Base-by-base conservation (phyloP, 768 basidiomycete species). In the Crassisporium funariophilum region DNA sequence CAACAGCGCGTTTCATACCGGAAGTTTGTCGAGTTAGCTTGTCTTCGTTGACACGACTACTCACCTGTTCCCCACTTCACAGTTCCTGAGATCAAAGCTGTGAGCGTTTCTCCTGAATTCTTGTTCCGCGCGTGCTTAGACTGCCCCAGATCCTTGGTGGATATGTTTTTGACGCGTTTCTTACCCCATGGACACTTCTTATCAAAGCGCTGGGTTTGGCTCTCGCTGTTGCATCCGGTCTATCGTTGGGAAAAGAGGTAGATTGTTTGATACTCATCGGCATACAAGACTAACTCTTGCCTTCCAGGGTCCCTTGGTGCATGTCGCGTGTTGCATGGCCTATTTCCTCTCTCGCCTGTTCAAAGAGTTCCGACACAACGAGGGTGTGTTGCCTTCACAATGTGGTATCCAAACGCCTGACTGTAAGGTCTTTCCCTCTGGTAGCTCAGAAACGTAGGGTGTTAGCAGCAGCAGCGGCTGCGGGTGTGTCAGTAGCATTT, bases 401-500 rank as follows among this genome's bases (percentile, higher is more conserved):
- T 6, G 24, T 19, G 29, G 5, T 12, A 15, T 19, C 29, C 21
- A 44, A 22, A 9, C 3, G 10, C 40, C 29, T 38, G 24, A 23
- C 15, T 24, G 25, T 35, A 36, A 23, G 27, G 4, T 36, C n/a
- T 33, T 40, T 16, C 8, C 17, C 17, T 11, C 15, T 23, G n/a
- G 23, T 55, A 89, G 88, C 80, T 8, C 88, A 91, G 61, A 86
- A 91, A 61, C 79, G 92, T 17, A 88, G 88, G 59, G 67, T 93
- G 21, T 68, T 94, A 10, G 85, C 86, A 0, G 91, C 91, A 0
- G 90, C 90, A 0, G 91, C 89, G 2, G 86, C 88, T 0, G 90
- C 91, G 2, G 91, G 91, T 35, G 86, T 93, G 13, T 90, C 89
- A 0, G 90, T 93, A 1, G 91, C 91, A 11, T 93, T 93, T 64